Evolutionary conservation across 2,329 filamentous ascomycete species (phyloP).

Genomic region (Verruconis gallopava): DNA sequence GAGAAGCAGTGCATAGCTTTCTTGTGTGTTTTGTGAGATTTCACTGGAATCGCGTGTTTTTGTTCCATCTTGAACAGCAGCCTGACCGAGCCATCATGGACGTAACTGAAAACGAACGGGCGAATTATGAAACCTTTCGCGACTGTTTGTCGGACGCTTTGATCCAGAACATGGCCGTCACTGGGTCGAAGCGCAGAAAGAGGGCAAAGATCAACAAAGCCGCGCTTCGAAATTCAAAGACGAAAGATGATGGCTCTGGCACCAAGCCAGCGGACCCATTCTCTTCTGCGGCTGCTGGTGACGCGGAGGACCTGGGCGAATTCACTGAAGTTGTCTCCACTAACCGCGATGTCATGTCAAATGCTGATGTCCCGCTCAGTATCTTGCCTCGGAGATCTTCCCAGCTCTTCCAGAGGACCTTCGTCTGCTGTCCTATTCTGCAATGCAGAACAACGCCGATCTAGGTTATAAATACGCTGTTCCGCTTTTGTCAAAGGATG

Average conservation of each 20-base stretch:
- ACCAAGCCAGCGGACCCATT: no score
- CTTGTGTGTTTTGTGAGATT: no score
- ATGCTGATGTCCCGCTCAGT: slow-evolving; percentile 28
- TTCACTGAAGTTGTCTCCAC: slow-evolving; percentile 50
- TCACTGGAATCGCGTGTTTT: no score
- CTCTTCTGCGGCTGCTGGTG: slow-evolving; percentile 19
- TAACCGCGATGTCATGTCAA: slow-evolving; percentile 2
- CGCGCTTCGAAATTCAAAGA: no score
- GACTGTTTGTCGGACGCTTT: slow-evolving; percentile 61
- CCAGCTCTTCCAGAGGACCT: slow-evolving; percentile 48
- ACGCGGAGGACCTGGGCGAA: slow-evolving; percentile 59
- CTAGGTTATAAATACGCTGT: slow-evolving; percentile 44
- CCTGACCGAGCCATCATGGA: slow-evolving; percentile 2
- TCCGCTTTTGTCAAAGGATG: slow-evolving; percentile 40
- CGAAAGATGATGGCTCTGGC: no score
- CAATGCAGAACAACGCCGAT: slow-evolving; percentile 34
- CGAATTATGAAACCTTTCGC: slow-evolving; percentile 57
- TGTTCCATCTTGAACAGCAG: no score
- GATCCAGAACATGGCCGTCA: slow-evolving; percentile 41
- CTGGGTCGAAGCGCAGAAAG: slow-evolving; percentile 7
- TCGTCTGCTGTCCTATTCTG: slow-evolving; percentile 47
- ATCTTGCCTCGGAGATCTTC: slow-evolving; percentile 60
- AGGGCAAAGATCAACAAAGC: slow-evolving; percentile 8
- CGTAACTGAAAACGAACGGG: slow-evolving; percentile 8
- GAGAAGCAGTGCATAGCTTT: no score